These are phyloP conservation scores for Chlorella ohadii DNA, from an alignment of 139 green algal genomes.

Conservation along the genomic window DNA sequence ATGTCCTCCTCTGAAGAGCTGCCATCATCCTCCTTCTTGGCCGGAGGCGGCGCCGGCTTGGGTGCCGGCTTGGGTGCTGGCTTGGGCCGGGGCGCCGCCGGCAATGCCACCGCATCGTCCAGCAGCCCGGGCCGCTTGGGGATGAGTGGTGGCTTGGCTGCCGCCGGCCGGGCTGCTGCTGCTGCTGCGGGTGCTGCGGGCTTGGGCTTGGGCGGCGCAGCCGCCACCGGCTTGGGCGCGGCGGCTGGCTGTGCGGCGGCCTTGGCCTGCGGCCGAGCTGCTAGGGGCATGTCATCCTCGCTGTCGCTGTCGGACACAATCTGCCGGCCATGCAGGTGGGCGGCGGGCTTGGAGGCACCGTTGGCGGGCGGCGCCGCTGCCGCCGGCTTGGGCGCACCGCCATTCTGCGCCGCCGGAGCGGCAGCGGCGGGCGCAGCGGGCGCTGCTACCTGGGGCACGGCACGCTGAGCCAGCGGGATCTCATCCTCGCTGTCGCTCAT, in stretches of 20 bases:
- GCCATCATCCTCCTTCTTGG: neutral
- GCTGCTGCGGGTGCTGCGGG: slow-evolving; percentile 1
- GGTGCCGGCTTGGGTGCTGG: slow-evolving; percentile 27
- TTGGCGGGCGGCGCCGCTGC: slow-evolving; percentile 9
- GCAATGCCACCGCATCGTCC: slow-evolving; percentile 30
- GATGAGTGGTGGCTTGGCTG: neutral
- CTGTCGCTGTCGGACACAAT: slow-evolving; percentile 37
- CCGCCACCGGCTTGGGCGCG: slow-evolving; percentile 1
- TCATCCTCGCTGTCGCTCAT: slow-evolving; percentile 51
- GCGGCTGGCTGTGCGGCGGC: neutral
- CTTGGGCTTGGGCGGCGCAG: neutral
- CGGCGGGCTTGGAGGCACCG: neutral
- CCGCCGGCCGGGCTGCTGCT: slow-evolving; percentile 19
- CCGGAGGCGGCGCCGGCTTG: slow-evolving; percentile 34
- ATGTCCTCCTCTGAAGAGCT: slow-evolving; percentile 12
- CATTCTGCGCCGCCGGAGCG: neutral
- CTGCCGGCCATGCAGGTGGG: slow-evolving; percentile 10
- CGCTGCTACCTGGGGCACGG: neutral
- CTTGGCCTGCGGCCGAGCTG: neutral
- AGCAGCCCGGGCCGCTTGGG: slow-evolving; percentile 13
- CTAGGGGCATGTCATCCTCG: slow-evolving; percentile 57
- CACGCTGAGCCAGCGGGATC: slow-evolving; percentile 14
- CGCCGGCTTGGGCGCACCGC: neutral
- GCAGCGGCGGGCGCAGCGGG: neutral
- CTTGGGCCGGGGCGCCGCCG: slow-evolving; percentile 29